Evolutionary conservation across 2,329 filamentous ascomycete species (phyloP).

Genomic region (Elsinoe necatrix): DNA sequence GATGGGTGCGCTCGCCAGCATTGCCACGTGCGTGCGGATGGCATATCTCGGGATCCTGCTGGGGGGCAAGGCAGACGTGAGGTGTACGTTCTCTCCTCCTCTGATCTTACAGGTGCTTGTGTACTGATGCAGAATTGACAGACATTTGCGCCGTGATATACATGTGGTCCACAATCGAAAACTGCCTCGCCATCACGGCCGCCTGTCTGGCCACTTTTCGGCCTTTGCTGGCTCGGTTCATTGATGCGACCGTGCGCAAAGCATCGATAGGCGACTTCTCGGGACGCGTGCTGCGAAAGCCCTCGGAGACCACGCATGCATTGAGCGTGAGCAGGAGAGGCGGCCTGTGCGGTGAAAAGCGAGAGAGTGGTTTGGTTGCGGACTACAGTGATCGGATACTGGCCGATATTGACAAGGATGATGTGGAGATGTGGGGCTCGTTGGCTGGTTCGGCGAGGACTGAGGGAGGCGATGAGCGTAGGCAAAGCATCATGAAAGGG

Average conservation of each 20-base stretch:
- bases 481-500: neutral
- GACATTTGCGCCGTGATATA: conserved; percentile 6
- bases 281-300: neutral
- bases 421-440: neutral
- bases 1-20: neutral
- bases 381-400: neutral
- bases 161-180: conserved; percentile 12
- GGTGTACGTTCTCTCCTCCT: neutral
- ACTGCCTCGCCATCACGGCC: conserved; percentile 1
- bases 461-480: neutral
- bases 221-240: neutral
- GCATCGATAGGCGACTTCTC: neutral
- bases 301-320: conserved; percentile 13
- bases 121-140: neutral
- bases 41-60: conserved; percentile 7
- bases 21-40: conserved; percentile 5
- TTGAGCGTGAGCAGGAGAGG: neutral
- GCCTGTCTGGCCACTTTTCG: conserved; percentile 9
- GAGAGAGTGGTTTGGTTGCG: neutral
- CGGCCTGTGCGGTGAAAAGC: neutral
- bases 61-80: conserved; percentile 2
- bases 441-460: neutral
- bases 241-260: neutral
- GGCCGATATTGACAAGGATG: neutral
- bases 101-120: neutral